phyloP scores from a whole-genome alignment of 805 yeast genomes.

The Komagataella phaffii region DNA sequence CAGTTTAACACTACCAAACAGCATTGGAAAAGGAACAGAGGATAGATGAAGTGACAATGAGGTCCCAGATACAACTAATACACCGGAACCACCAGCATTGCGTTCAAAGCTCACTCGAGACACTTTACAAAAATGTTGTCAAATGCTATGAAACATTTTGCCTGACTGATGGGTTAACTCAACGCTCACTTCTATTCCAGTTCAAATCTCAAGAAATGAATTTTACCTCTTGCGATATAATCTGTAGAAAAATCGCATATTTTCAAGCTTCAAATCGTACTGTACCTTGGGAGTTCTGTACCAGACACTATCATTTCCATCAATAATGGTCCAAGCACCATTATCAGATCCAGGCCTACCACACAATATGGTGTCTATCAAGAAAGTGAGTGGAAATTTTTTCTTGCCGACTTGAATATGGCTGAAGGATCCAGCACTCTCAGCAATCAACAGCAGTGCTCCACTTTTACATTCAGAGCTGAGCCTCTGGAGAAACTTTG shows the following conservation, averaged over 20 bases:
- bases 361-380: constrained; percentile 58
- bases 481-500: constrained; percentile 42
- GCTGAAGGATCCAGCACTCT: constrained; percentile 85
- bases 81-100: too few relatives aligned
- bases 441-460: constrained; percentile 52
- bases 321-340: constrained; percentile 57
- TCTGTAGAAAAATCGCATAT: constrained; percentile 78
- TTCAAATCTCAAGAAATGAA: background rate
- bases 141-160: too few relatives aligned
- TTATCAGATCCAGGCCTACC: constrained; percentile 29
- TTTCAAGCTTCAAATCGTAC: constrained; percentile 64
- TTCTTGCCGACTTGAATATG: constrained; percentile 66
- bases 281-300: constrained; percentile 45
- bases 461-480: constrained; percentile 39
- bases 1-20: too few relatives aligned
- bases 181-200: too few relatives aligned
- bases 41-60: too few relatives aligned
- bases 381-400: constrained; percentile 70
- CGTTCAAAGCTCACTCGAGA: too few relatives aligned
- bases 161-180: background rate
- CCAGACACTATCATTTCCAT: constrained; percentile 70
- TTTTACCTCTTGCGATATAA: constrained; percentile 35
- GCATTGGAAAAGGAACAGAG: too few relatives aligned
- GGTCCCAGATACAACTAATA: too few relatives aligned
- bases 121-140: too few relatives aligned